Percentiles rank a stretch among this genome's conserved stretches.
phyloP scores from a whole-genome alignment of 371 early-diverging fungal species.

The Mucor saturninus region DNA sequence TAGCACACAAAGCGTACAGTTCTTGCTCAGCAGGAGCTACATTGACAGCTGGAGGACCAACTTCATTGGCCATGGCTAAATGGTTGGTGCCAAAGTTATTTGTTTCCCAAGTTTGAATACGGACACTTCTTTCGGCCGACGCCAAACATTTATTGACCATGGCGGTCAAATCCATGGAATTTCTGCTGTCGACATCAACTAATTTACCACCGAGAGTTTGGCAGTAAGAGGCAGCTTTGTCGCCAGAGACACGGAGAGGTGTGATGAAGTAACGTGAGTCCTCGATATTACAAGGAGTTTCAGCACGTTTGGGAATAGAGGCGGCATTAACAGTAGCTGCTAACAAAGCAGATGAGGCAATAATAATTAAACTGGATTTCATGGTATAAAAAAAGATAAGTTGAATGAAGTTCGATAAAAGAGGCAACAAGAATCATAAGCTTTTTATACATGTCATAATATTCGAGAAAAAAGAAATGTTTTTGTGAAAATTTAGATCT shows the following conservation, averaged over 20 bases:
- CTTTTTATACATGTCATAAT: no score
- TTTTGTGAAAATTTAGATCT: neutral
- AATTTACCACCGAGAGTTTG: constrained; percentile 4
- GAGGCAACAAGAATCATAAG: no score
- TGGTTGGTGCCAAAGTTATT: constrained; percentile 5
- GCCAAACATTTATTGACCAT: constrained; percentile 9
- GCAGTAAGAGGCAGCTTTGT: constrained; percentile 3
- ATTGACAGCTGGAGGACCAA: neutral
- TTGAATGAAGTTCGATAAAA: no score
- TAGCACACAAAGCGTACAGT: neutral
- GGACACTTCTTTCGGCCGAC: constrained; percentile 10
- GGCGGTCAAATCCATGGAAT: neutral
- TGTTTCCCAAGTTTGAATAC: constrained; percentile 34
- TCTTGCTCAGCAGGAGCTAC: neutral
- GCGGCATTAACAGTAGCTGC: neutral
- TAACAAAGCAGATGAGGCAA: neutral
- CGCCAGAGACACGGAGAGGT: neutral
- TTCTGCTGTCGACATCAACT: neutral
- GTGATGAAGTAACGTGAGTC: constrained; percentile 5
- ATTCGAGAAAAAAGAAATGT: neutral
- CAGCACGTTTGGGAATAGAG: neutral
- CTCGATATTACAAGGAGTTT: neutral
- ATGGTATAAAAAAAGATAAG: neutral
- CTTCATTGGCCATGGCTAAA: neutral
- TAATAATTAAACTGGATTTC: neutral